A percentile compares a stretch with the other conserved stretches of the same genome.
Conservation (phyloP, 306 rosid genomes). For the barrel medic (Medicago truncatula) region DNA sequence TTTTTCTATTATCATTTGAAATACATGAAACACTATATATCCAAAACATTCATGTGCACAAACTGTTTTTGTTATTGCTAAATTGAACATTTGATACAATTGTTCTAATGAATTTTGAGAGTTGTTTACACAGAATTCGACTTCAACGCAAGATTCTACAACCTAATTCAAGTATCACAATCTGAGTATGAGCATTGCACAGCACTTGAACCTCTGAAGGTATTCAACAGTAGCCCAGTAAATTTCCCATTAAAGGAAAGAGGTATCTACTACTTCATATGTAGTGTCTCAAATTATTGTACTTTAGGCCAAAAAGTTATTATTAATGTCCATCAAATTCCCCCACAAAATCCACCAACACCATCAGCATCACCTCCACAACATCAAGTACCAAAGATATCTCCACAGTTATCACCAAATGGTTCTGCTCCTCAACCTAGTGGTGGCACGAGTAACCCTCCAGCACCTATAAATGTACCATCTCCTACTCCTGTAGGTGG, state of each 20-base stretch:
- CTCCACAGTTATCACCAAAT: slow-evolving; percentile 40
- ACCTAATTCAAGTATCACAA: slow-evolving; percentile 46
- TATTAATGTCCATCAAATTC: slow-evolving; percentile 34
- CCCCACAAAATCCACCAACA: slow-evolving; percentile 22
- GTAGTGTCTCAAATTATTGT: slow-evolving; percentile 49
- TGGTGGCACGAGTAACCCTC: slow-evolving; percentile 19
- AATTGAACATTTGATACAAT: neutral
- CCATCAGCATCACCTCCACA: slow-evolving; percentile 28
- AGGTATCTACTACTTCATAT: slow-evolving; percentile 40
- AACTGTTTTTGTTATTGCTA: neutral
- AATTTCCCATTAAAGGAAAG: slow-evolving; percentile 35
- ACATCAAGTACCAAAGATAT: neutral
- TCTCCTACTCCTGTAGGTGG: slow-evolving; percentile 8
- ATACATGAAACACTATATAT: too few relatives aligned
- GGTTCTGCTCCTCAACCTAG: slow-evolving; percentile 30
- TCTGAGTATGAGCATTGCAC: slow-evolving; percentile 51
- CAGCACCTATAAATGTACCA: neutral
- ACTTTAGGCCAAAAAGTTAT: slow-evolving; percentile 46
- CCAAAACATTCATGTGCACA: neutral
- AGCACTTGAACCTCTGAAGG: slow-evolving; percentile 35
- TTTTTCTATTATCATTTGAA: too few relatives aligned
- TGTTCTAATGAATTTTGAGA: slow-evolving; percentile 7
- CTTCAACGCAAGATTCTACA: slow-evolving; percentile 49
- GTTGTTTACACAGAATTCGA: slow-evolving; percentile 43
- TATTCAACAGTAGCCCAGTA: slow-evolving; percentile 47